Percentiles rank a stretch among this genome's conserved stretches.
Evolutionary conservation across 306 rosid genomes (phyloP).

Genomic region (Citrullus mucosospermus): DNA sequence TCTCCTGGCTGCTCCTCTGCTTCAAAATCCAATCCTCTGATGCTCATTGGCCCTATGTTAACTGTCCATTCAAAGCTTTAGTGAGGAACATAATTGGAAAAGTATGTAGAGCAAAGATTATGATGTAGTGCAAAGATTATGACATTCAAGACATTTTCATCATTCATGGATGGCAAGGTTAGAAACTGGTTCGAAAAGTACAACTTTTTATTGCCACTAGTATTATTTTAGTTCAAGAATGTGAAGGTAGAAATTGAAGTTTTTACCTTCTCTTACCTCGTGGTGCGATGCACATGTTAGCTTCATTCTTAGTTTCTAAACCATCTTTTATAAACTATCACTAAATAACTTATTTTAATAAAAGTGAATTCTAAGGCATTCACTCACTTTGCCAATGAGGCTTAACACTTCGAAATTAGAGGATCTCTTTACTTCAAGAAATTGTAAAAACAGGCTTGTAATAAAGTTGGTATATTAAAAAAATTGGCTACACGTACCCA

Average conservation of each 20-base stretch:
- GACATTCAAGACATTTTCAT: neutral
- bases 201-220: no score
- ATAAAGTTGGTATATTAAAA: neutral
- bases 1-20: constrained; percentile 24
- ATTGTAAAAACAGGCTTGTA: neutral
- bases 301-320: neutral
- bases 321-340: neutral
- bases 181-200: no score
- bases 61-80: constrained; percentile 34
- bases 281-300: no score
- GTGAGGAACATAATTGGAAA: constrained; percentile 1
- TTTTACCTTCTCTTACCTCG: no score
- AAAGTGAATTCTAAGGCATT: neutral
- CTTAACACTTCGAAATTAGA: neutral
- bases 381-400: neutral
- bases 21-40: constrained; percentile 51
- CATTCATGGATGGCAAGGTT: neutral
- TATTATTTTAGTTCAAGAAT: no score
- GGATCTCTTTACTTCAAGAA: neutral
- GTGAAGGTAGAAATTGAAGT: no score
- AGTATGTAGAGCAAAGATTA: no score
- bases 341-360: neutral
- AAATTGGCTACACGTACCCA: constrained; percentile 37
- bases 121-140: neutral
- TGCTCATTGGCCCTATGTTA: constrained; percentile 74